Evolutionary conservation across 768 basidiomycete genomes (phyloP).

Genomic region (Russula emetica): DNA sequence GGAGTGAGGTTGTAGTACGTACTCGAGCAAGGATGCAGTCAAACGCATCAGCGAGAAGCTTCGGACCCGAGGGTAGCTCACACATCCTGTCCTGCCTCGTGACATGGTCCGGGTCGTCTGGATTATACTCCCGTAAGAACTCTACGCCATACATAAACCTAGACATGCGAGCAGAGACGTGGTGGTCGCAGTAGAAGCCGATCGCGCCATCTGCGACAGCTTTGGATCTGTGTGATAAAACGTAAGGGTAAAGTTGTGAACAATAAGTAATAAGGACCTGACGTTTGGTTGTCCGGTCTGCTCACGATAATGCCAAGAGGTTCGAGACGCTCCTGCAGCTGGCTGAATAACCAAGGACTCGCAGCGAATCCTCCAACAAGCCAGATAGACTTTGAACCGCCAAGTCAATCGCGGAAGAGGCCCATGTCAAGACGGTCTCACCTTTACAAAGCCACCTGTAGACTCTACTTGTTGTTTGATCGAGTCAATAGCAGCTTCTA

Average conservation of each 20-base stretch:
- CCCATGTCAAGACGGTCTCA: constrained; percentile 29
- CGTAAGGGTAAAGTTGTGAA: constrained; percentile 6
- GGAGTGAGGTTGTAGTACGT: constrained; percentile 30
- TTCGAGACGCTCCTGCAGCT: constrained; percentile 64
- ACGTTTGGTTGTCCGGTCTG: constrained; percentile 79
- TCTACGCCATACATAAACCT: constrained; percentile 81
- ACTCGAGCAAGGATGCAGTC: constrained; percentile 74
- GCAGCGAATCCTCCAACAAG: constrained; percentile 82
- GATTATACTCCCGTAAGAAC: constrained; percentile 64
- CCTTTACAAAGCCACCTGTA: constrained; percentile 63
- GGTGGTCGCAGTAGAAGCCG: constrained; percentile 81
- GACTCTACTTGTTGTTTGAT: constrained; percentile 69
- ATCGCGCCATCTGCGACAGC: constrained; percentile 82
- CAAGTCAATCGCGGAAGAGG: not conserved
- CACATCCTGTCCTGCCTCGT: constrained; percentile 60
- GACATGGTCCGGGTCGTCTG: constrained; percentile 61
- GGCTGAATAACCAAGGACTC: constrained; percentile 73
- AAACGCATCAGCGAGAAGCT: constrained; percentile 75
- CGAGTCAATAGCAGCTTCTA: constrained; percentile 64
- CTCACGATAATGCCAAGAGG: constrained; percentile 57
- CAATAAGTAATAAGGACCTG: constrained; percentile 29
- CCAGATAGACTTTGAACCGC: constrained; percentile 59
- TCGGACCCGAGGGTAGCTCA: constrained; percentile 73
- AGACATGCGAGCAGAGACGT: constrained; percentile 76
- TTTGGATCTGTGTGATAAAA: constrained; percentile 53